Percentiles rank a stretch among this genome's conserved stretches.
Evolutionary conservation across 805 yeast species (phyloP).

Genomic region (Wickerhamiella shivajii): DNA sequence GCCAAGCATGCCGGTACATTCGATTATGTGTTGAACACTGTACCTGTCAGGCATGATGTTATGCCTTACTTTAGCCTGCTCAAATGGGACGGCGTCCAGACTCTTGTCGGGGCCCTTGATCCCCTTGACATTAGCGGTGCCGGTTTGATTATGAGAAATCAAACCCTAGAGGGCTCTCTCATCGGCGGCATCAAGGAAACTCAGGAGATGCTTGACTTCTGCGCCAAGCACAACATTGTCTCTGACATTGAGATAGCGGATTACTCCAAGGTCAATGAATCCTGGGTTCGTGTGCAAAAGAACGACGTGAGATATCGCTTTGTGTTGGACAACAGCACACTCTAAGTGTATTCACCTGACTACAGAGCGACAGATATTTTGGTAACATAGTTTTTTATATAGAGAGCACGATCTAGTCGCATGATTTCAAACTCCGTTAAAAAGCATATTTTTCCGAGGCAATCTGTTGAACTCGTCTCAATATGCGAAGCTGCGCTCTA

Average conservation of each 20-base stretch:
- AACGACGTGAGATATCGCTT: slow-evolving; percentile 12
- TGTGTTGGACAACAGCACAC: slow-evolving; percentile 13
- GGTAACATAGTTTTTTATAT: too few species aligned
- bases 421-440: too few species aligned
- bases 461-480: too few species aligned
- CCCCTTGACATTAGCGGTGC: slow-evolving; percentile 33
- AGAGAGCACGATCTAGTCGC: too few species aligned
- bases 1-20: slow-evolving; percentile 20
- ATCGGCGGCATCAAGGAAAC: slow-evolving; percentile 54
- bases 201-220: slow-evolving; percentile 46
- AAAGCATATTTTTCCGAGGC: too few species aligned
- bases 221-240: slow-evolving; percentile 39
- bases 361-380: too few species aligned
- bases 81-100: slow-evolving; percentile 43
- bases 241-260: slow-evolving; percentile 55
- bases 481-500: too few species aligned
- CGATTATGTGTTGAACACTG: slow-evolving; percentile 40
- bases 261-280: slow-evolving; percentile 22
- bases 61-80: slow-evolving; percentile 34
- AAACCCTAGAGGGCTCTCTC: slow-evolving; percentile 30
- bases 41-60: slow-evolving; percentile 36
- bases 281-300: slow-evolving; percentile 9
- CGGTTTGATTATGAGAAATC: slow-evolving; percentile 33
- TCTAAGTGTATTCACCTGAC: slow-evolving; percentile 7
- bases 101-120: slow-evolving; percentile 52